phyloP scores from a whole-genome alignment of 306 rosid genomes.

The Sindora glabra region DNA sequence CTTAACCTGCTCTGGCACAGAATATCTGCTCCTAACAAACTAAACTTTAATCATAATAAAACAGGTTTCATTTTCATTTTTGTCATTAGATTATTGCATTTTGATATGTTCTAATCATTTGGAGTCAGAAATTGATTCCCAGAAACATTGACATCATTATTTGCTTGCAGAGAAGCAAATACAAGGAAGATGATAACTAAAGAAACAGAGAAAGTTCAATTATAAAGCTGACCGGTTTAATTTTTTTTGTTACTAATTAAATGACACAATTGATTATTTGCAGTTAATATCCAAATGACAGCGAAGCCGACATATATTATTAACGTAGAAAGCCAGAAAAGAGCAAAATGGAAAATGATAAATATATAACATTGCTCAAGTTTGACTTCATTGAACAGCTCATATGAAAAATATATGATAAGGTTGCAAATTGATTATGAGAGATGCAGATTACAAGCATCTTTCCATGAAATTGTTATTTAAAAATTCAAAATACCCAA shows the following conservation, averaged over 20 bases:
- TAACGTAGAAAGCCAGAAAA: constrained; percentile 21
- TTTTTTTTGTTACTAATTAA: constrained; percentile 17
- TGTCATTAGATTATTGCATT: constrained; percentile 6
- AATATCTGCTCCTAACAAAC: constrained; percentile 17
- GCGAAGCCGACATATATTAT: constrained; percentile 52
- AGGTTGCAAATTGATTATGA: constrained; percentile 42
- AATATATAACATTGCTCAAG: constrained; percentile 20
- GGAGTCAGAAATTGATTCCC: constrained; percentile 39
- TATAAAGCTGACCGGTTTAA: constrained; percentile 33
- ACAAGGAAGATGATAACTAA: constrained; percentile 5
- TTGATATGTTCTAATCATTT: constrained; percentile 41
- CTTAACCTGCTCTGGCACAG: constrained; percentile 14
- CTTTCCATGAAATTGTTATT: constrained; percentile 31
- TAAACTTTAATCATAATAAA: constrained; percentile 19
- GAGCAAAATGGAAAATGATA: constrained; percentile 13
- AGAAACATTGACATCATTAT: constrained; percentile 17
- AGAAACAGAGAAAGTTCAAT: constrained; percentile 25
- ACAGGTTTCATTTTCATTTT: neutral
- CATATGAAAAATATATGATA: constrained; percentile 46
- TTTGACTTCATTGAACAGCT: constrained; percentile 74
- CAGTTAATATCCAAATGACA: constrained; percentile 34
- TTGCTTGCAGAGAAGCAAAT: constrained; percentile 20
- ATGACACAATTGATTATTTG: constrained; percentile 14
- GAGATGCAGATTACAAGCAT: constrained; percentile 57
- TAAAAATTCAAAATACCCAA: constrained; percentile 19